A percentile compares a stretch with the other conserved stretches of the same genome.
Evolutionary conservation across 768 basidiomycete species (phyloP).

Genomic region (Leucocoprinus birnbaumii): DNA sequence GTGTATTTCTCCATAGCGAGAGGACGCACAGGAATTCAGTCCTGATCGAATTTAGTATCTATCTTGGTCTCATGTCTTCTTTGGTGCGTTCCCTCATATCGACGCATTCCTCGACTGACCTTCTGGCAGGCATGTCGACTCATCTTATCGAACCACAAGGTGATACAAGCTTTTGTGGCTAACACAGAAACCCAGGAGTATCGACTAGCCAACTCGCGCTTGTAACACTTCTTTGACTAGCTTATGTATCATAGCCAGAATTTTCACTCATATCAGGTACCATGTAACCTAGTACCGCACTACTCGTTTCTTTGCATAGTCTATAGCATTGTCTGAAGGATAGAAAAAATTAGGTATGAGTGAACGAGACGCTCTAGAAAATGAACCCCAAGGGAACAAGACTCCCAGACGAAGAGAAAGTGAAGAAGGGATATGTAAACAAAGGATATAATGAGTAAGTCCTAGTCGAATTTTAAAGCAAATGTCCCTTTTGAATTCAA

Average conservation of each 20-base stretch:
- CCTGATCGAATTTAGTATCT: not conserved
- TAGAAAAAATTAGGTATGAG: constrained; percentile 1
- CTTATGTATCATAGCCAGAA: not conserved
- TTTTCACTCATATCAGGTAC: not conserved
- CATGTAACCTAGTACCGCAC: no score
- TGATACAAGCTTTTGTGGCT: not conserved
- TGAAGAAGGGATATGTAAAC: not conserved
- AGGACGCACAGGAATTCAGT: not conserved
- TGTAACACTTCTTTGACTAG: not conserved
- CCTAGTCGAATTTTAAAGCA: not conserved
- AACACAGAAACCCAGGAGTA: not conserved
- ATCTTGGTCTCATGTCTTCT: not conserved
- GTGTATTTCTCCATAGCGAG: not conserved
- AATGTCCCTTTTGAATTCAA: not conserved
- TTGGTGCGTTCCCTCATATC: not conserved
- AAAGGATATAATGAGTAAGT: constrained; percentile 2
- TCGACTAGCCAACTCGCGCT: not conserved
- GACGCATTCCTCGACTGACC: not conserved
- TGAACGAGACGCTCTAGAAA: not conserved
- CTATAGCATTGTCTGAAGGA: not conserved
- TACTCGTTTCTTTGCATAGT: not conserved
- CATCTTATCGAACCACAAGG: constrained; percentile 1
- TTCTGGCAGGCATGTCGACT: not conserved
- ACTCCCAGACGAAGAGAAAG: not conserved
- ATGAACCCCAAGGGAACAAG: not conserved